Evolutionary conservation across 192 early-diverging fungal species (phyloP).

Genomic region (Neocallimastix lanati): DNA sequence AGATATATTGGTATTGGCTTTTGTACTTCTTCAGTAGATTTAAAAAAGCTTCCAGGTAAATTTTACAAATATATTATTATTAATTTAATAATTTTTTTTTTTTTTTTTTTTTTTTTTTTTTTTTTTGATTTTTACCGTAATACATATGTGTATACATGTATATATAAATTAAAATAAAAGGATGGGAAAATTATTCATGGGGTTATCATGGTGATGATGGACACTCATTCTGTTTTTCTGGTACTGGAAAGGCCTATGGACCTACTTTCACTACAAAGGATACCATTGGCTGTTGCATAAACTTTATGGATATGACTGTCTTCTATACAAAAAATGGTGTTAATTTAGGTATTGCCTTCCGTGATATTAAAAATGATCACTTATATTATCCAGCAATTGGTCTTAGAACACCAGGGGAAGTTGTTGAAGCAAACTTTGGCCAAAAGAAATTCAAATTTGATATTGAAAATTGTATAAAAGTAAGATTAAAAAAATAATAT

Average conservation of each 20-base stretch:
- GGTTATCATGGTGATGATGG: conserved; percentile 98
- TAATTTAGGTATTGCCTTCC: conserved; percentile 38
- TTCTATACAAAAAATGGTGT: conserved; percentile 91
- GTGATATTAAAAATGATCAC: conserved; percentile 11
- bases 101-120: no score
- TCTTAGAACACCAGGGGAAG: conserved; percentile 50
- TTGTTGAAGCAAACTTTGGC: conserved; percentile 64
- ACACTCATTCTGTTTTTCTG: conserved; percentile 52
- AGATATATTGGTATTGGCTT: conserved; percentile 79
- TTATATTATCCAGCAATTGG: conserved; percentile 55
- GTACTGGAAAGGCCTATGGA: conserved; percentile 62
- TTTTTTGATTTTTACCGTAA: no score
- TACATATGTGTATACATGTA: no score
- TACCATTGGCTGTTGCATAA: conserved; percentile 79
- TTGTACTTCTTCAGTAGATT: conserved; percentile 20
- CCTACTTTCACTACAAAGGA: conserved; percentile 81
- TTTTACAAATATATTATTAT: no score
- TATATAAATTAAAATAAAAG: no score
- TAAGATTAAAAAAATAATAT: no score
- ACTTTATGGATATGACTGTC: conserved; percentile 48
- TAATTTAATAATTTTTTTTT: no score
- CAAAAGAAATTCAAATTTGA: conserved; percentile 45
- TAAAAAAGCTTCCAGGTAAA: conserved; percentile 66
- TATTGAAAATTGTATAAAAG: conserved; percentile 46
- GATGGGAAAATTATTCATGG: conserved; percentile 78